Conservation (phyloP, 2,329 filamentous ascomycete species). For the Aspergillus vadensis region DNA sequence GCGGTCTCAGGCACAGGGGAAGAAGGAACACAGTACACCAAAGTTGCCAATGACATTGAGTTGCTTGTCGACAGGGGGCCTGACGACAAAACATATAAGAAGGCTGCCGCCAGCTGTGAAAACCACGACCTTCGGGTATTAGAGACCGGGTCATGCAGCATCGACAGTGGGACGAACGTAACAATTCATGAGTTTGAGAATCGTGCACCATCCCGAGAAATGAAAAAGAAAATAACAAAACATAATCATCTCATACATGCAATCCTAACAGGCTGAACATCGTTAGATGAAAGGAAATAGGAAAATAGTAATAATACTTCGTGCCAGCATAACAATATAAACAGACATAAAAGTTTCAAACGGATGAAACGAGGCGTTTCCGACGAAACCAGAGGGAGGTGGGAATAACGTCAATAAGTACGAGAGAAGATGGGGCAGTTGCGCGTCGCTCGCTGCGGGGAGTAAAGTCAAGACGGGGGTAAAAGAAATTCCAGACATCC, state of each 20-base stretch:
- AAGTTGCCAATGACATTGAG: constrained; percentile 8
- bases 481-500: constrained; percentile 30
- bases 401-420: constrained; percentile 18
- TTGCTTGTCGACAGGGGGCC: constrained; percentile 1
- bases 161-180: constrained; percentile 19
- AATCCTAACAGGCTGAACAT: constrained; percentile 25
- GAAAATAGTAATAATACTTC: constrained; percentile 23
- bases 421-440: constrained; percentile 27
- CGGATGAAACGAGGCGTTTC: background rate
- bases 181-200: constrained; percentile 17
- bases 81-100: constrained; percentile 6
- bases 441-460: constrained; percentile 40
- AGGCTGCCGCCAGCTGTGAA: background rate
- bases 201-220: constrained; percentile 18
- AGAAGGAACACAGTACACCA: constrained; percentile 13
- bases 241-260: constrained; percentile 31
- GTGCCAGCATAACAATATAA: constrained; percentile 33
- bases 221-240: constrained; percentile 17
- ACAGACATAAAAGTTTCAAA: constrained; percentile 27
- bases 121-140: background rate
- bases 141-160: constrained; percentile 11
- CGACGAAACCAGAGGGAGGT: constrained; percentile 9
- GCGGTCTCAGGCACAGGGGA: constrained; percentile 5
- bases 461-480: constrained; percentile 14
- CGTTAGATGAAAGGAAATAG: constrained; percentile 19